Evolutionary conservation across 192 early-diverging fungal species (phyloP), one percentile per base, ranked within the genome.

Genomic region (Rhizophagus sp.): DNA sequence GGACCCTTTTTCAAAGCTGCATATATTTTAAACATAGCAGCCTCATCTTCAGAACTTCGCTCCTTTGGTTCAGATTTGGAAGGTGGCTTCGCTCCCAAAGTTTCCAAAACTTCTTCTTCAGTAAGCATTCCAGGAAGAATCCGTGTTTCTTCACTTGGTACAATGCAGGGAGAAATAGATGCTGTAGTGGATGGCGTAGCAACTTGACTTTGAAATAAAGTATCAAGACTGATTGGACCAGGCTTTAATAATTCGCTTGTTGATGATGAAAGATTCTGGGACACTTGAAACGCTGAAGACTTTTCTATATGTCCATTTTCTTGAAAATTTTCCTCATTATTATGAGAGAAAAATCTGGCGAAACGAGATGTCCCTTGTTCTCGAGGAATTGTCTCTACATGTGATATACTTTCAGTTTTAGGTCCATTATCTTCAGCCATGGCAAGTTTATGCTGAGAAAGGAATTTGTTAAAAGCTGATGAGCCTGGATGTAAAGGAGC

Each of bases 311-410:
- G n/a, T 11, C 81, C 77, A 17, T 44, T 34, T 25, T 81, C 81
- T 52, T 75, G 76, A 17, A 33, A 22, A 34, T 50, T 64, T 49
- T 88, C 88, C 30, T 88, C 81, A n/a, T 82, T 79, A 57, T 84
- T 89, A 36, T 84, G 82, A 34, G 83, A 74, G 80, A 91, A 91
- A 82, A 91, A 91, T 15, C 84, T 85, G 4, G 89, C 89, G 81
- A 90, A 90, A 17, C 89, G 87, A 5, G 89, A 90, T 0, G 85
- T 87, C n/a, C 86, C 85, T 25, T 88, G 83, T 49, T 85, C 83
- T 17, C 82, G 69, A 6, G 73, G 24, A 52, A 52, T 61, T 17
- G 24, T 80, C 52, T 75, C 79, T 30, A 33, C 19, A 73, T 17
- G 25, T n/a, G 24, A 44, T 67, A 13, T 24, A 34, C 19, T 49